A percentile compares a stretch with the other conserved stretches of the same genome.
Conservation (phyloP, 2,329 filamentous ascomycete genomes). For the Scopulariopsis brevicaulis region DNA sequence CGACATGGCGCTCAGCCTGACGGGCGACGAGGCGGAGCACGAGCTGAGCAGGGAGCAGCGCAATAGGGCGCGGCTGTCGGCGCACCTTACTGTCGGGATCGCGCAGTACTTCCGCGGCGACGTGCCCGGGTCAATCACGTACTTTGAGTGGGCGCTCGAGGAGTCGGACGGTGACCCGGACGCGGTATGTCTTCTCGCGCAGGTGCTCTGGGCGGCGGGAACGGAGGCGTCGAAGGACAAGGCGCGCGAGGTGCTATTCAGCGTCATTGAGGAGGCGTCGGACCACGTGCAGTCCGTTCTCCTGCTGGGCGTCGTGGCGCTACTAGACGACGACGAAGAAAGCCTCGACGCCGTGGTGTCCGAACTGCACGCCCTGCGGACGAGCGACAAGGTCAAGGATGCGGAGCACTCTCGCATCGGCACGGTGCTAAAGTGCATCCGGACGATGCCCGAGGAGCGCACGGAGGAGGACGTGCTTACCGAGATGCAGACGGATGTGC, state of each 20-base stretch:
- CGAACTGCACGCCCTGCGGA: constrained; percentile 64
- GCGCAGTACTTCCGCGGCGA: constrained; percentile 63
- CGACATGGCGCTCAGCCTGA: constrained; percentile 69
- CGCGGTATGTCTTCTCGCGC: constrained; percentile 75
- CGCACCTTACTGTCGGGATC: constrained; percentile 75
- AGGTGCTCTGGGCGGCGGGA: constrained; percentile 88
- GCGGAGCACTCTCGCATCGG: constrained; percentile 59
- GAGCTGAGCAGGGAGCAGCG: constrained; percentile 55
- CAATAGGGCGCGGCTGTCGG: constrained; percentile 64
- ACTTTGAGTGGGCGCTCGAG: constrained; percentile 69
- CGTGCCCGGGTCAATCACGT: constrained; percentile 59
- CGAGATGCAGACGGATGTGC: constrained; percentile 64
- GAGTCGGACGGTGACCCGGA: constrained; percentile 71
- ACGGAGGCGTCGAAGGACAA: constrained; percentile 61
- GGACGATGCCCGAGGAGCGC: constrained; percentile 39
- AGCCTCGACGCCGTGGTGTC: constrained; percentile 69
- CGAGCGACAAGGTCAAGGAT: constrained; percentile 49
- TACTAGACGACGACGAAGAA: constrained; percentile 70
- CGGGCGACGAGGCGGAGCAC: constrained; percentile 57
- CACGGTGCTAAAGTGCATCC: constrained; percentile 65
- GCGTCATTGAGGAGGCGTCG: constrained; percentile 61
- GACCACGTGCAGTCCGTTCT: constrained; percentile 71
- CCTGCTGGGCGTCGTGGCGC: constrained; percentile 72
- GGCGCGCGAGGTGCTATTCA: constrained; percentile 70
- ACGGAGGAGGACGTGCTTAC: constrained; percentile 39